Evolutionary conservation across 2,329 filamentous ascomycete genomes (phyloP).

Genomic region (Colletotrichum lentis): DNA sequence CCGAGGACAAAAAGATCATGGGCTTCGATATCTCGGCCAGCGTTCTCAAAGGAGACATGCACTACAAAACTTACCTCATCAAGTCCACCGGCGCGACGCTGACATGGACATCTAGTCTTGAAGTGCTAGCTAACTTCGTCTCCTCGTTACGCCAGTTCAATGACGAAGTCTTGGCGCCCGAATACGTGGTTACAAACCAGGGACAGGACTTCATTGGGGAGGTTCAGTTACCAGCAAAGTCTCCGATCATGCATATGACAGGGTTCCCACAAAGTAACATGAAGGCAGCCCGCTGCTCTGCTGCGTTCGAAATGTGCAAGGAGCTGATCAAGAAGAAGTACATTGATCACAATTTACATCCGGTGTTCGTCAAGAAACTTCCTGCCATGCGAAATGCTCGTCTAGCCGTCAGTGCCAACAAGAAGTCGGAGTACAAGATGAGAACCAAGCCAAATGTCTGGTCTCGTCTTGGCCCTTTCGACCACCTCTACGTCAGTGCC

Average conservation of each 20-base stretch:
- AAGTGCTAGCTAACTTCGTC: conserved; percentile 76
- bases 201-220: conserved; percentile 76
- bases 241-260: conserved; percentile 72
- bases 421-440: conserved; percentile 78
- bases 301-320: conserved; percentile 84
- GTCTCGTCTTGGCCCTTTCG: conserved; percentile 54
- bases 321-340: conserved; percentile 71
- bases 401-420: conserved; percentile 82
- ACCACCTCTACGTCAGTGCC: conserved; percentile 69
- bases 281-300: conserved; percentile 82
- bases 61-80: conserved; percentile 66
- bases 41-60: conserved; percentile 60
- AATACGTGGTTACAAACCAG: conserved; percentile 69
- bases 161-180: conserved; percentile 50
- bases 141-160: conserved; percentile 67
- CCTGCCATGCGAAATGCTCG: conserved; percentile 88
- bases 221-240: conserved; percentile 77
- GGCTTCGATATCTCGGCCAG: conserved; percentile 66
- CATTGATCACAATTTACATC: conserved; percentile 77
- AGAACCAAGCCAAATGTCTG: conserved; percentile 80
- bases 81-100: conserved; percentile 76
- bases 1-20: conserved; percentile 74
- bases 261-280: conserved; percentile 75
- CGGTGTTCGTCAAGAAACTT: conserved; percentile 74
- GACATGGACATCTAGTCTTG: conserved; percentile 77